phyloP scores from a whole-genome alignment of 2,329 filamentous ascomycete species.

The Fusarium coffeatum region DNA sequence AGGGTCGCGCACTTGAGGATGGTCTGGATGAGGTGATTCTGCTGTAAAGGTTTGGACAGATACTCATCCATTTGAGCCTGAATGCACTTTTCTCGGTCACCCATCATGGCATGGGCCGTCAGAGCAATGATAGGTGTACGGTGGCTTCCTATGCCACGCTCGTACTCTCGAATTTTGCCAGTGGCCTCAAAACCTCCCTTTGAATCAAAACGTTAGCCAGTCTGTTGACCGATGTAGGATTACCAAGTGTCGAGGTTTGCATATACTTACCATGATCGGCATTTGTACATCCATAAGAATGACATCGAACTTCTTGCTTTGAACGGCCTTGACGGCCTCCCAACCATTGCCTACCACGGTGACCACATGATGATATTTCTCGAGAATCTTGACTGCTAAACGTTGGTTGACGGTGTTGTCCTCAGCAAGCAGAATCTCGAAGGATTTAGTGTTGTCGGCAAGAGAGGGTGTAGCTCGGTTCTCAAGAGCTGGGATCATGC shows the following conservation, averaged over 20 bases:
- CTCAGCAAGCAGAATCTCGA: conserved; percentile 94
- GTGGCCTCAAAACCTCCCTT: conserved; percentile 97
- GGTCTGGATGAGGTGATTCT: conserved; percentile 97
- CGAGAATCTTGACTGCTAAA: conserved; percentile 93
- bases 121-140: conserved; percentile 96
- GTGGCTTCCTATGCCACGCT: conserved; percentile 81
- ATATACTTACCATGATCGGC: conserved; percentile 87
- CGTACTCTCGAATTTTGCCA: conserved; percentile 94
- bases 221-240: background rate
- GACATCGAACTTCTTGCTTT: conserved; percentile 92
- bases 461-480: conserved; percentile 91
- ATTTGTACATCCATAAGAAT: conserved; percentile 99
- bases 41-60: conserved; percentile 93
- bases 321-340: conserved; percentile 92
- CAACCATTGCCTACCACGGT: conserved; percentile 95
- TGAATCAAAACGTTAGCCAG: conserved; percentile 51
- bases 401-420: conserved; percentile 98
- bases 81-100: conserved; percentile 97
- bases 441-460: conserved; percentile 93
- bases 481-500: conserved; percentile 94
- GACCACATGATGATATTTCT: conserved; percentile 94
- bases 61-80: conserved; percentile 99
- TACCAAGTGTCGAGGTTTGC: background rate
- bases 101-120: conserved; percentile 98
- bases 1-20: conserved; percentile 97